phyloP scores from a whole-genome alignment of 129 eudicot species.

The Helichrysum umbraculigerum region DNA sequence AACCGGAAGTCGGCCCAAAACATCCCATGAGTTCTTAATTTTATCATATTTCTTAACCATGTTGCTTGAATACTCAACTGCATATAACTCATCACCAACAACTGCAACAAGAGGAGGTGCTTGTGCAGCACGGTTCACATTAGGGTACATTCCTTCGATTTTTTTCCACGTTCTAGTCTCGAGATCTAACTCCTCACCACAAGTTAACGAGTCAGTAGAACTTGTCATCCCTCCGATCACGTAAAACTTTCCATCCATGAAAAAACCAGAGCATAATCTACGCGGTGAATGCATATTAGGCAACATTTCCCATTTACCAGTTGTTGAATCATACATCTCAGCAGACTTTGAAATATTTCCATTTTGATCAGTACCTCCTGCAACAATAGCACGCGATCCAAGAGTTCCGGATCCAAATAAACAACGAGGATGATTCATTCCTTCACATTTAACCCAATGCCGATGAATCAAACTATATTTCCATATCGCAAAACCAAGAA shows the following conservation, averaged over 20 bases:
- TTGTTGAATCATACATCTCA: slow-evolving; percentile 52
- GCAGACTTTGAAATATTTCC: slow-evolving; percentile 55
- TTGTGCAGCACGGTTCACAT: slow-evolving; percentile 50
- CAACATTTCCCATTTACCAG: slow-evolving; percentile 54
- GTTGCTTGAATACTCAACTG: slow-evolving; percentile 48
- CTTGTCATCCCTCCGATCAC: slow-evolving; percentile 67
- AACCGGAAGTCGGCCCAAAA: slow-evolving; percentile 60
- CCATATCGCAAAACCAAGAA: slow-evolving; percentile 56
- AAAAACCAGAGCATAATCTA: slow-evolving; percentile 55
- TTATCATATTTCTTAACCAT: slow-evolving; percentile 56
- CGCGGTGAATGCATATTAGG: slow-evolving; percentile 64
- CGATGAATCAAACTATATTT: slow-evolving; percentile 43
- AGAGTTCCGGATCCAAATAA: slow-evolving; percentile 57
- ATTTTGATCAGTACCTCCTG: slow-evolving; percentile 61
- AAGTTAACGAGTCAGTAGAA: slow-evolving; percentile 46
- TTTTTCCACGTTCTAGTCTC: slow-evolving; percentile 49
- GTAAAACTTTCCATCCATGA: slow-evolving; percentile 63
- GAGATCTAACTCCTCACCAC: slow-evolving; percentile 62
- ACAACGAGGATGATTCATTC: slow-evolving; percentile 58
- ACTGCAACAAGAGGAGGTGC: slow-evolving; percentile 79
- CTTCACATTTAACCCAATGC: slow-evolving; percentile 52
- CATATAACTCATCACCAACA: slow-evolving; percentile 54
- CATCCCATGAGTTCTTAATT: slow-evolving; percentile 50
- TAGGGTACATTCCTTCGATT: slow-evolving; percentile 60
- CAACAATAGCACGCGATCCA: slow-evolving; percentile 59